Percentiles rank a stretch among this genome's conserved stretches.
Evolutionary conservation across 2,329 filamentous ascomycete genomes (phyloP).

Genomic region (Cryphonectria parasitica): DNA sequence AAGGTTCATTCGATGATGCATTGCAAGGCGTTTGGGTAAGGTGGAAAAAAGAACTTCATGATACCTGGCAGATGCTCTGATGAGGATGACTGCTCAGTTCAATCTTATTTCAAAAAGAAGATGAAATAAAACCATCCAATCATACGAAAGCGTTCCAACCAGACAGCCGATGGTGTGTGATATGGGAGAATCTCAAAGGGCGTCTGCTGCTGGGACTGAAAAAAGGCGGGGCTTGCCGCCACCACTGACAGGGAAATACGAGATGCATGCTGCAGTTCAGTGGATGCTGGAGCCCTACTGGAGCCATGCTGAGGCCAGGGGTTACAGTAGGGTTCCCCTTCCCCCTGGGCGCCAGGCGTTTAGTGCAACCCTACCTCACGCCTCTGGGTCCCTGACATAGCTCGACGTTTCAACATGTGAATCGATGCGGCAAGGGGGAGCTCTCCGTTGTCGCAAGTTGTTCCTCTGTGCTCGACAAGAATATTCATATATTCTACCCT

Average conservation of each 20-base stretch:
- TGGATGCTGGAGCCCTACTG: background rate
- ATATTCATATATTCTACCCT: background rate
- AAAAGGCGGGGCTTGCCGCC: background rate
- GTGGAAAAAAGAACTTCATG: constrained; percentile 1
- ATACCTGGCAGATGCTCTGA: constrained; percentile 22
- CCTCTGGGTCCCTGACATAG: constrained; percentile 16
- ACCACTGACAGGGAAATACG: background rate
- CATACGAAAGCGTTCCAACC: background rate
- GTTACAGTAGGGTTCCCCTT: background rate
- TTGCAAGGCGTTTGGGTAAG: constrained; percentile 29
- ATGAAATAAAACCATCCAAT: background rate
- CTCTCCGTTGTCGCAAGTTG: constrained; percentile 27
- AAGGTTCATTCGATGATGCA: constrained; percentile 18
- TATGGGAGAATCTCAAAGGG: background rate
- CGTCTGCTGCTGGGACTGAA: background rate
- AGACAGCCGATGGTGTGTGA: background rate
- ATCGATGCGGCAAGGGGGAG: constrained; percentile 26
- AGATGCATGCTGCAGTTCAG: background rate
- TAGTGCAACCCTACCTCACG: background rate
- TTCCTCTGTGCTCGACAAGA: constrained; percentile 4
- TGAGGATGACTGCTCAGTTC: background rate
- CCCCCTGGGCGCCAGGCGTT: background rate
- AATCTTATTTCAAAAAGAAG: background rate
- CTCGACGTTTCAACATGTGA: constrained; percentile 29
- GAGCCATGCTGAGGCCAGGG: background rate